These are phyloP conservation scores for Rhododendron henanense DNA, from an alignment of 148 eudicot species.

Conservation along the genomic window DNA sequence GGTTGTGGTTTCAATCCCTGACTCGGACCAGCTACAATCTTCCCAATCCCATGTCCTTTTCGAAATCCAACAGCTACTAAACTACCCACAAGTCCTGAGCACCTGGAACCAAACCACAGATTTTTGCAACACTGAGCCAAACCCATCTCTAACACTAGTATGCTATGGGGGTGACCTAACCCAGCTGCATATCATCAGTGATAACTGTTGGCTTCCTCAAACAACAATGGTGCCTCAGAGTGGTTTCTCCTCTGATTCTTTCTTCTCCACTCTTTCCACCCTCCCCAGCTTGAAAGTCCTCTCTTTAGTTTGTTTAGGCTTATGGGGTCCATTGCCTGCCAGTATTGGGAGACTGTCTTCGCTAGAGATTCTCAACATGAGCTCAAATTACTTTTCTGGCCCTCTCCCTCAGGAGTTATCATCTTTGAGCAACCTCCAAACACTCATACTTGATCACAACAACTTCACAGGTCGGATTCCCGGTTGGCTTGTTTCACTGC, in stretches of 20 bases:
- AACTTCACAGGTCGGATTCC: slow-evolving; percentile 53
- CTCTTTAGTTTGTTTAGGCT: slow-evolving; percentile 58
- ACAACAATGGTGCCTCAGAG: slow-evolving; percentile 16
- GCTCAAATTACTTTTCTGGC: slow-evolving; percentile 63
- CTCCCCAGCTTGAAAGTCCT: slow-evolving; percentile 63
- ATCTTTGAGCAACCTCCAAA: slow-evolving; percentile 49
- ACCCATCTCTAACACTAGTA: slow-evolving; percentile 38
- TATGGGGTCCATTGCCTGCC: slow-evolving; percentile 64
- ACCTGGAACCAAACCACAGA: slow-evolving; percentile 38
- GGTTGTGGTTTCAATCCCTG: slow-evolving; percentile 18
- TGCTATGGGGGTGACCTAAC: slow-evolving; percentile 68
- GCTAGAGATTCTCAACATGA: slow-evolving; percentile 68
- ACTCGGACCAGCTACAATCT: slow-evolving; percentile 35
- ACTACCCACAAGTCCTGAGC: slow-evolving; percentile 37
- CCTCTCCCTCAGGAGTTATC: slow-evolving; percentile 49
- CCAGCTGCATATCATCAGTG: slow-evolving; percentile 49
- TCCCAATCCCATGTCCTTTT: slow-evolving; percentile 49
- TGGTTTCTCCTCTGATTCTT: slow-evolving; percentile 37
- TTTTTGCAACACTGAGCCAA: slow-evolving; percentile 51
- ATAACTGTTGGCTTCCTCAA: slow-evolving; percentile 25
- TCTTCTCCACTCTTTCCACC: slow-evolving; percentile 44
- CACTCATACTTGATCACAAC: slow-evolving; percentile 65
- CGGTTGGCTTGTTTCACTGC: slow-evolving; percentile 37
- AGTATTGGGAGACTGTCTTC: slow-evolving; percentile 42
- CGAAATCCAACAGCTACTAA: slow-evolving; percentile 46